Evolutionary conservation across 2,329 filamentous ascomycete species (phyloP).

Genomic region (Coleophoma eucalyptorum): DNA sequence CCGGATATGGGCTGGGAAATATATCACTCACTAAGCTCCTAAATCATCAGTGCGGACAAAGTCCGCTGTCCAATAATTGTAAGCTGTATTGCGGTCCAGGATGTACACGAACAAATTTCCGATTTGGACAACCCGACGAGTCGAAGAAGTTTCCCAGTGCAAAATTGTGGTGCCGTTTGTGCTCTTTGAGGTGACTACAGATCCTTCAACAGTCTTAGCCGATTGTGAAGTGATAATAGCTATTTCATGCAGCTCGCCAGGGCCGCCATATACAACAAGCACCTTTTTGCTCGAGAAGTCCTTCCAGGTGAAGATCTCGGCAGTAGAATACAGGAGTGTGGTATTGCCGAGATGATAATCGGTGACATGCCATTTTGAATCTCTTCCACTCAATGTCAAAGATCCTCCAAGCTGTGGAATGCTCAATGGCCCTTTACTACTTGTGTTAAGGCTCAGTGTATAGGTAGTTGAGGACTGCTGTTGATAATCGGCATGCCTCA

Average conservation of each 20-base stretch:
- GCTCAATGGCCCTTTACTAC: constrained; percentile 44
- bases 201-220: constrained; percentile 26
- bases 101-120: constrained; percentile 26
- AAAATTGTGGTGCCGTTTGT: constrained; percentile 40
- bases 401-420: constrained; percentile 56
- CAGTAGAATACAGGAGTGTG: constrained; percentile 62
- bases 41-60: constrained; percentile 35
- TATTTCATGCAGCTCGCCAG: constrained; percentile 60
- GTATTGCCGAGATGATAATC: constrained; percentile 61
- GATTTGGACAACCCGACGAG: constrained; percentile 48
- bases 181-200: constrained; percentile 26
- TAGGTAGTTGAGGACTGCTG: constrained; percentile 54
- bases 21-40: constrained; percentile 25
- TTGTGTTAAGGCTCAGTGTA: constrained; percentile 57
- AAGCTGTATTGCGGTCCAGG: constrained; percentile 60
- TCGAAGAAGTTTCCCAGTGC: constrained; percentile 51
- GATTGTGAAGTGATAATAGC: constrained; percentile 36
- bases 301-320: constrained; percentile 69
- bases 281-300: constrained; percentile 54
- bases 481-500: constrained; percentile 65
- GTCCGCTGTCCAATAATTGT: constrained; percentile 66
- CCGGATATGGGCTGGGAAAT: neutral
- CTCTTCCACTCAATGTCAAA: constrained; percentile 56
- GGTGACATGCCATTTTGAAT: constrained; percentile 64
- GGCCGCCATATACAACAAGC: constrained; percentile 60